phyloP scores from a whole-genome alignment of 257 asterid genomes.

The Jasminum sambac region DNA sequence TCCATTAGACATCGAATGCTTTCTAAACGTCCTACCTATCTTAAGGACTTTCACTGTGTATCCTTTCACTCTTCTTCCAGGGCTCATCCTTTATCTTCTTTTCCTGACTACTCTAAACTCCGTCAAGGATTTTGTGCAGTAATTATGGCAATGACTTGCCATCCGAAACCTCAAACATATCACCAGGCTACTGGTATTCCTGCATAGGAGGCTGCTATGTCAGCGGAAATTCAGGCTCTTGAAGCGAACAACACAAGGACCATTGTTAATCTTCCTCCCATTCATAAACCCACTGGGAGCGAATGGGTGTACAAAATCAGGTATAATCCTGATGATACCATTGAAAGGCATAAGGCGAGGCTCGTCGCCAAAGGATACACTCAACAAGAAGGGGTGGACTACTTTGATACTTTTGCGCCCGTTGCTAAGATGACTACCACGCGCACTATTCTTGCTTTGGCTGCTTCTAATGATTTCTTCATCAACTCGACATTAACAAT shows the following conservation, averaged over 20 bases:
- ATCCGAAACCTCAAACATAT: neutral
- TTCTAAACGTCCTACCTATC: too few relatives aligned
- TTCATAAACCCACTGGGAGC: neutral
- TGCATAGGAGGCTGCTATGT: neutral
- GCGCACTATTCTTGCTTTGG: neutral
- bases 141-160: neutral
- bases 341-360: neutral
- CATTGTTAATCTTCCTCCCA: neutral
- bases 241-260: neutral
- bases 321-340: neutral
- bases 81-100: too few relatives aligned
- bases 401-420: neutral
- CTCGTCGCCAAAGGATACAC: neutral
- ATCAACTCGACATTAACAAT: neutral
- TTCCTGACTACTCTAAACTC: too few relatives aligned
- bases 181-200: neutral
- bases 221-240: neutral
- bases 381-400: neutral
- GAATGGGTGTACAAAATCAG: neutral
- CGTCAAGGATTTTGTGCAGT: neutral
- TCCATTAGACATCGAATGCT: too few relatives aligned
- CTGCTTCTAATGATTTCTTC: neutral
- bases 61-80: too few relatives aligned
- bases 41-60: too few relatives aligned
- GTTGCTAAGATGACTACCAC: neutral